Percentiles rank a stretch among this genome's conserved stretches.
Conservation (phyloP, 257 asterid genomes). For the Lycium ferocissimum region DNA sequence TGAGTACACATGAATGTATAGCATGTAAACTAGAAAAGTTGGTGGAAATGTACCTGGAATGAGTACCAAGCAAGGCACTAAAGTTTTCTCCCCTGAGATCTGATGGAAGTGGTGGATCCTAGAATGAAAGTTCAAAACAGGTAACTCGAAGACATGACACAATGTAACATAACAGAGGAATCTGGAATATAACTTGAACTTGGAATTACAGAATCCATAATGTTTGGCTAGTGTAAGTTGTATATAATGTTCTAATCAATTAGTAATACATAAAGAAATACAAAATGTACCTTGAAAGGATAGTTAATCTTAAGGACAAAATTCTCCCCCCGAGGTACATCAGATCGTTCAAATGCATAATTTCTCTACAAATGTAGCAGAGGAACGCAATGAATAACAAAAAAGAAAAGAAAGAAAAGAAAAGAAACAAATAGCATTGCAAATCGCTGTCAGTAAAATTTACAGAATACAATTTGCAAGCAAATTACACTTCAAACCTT, state of each 20-base stretch:
- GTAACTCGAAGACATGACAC: constrained; percentile 38
- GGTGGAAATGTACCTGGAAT: constrained; percentile 65
- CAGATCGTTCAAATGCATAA: constrained; percentile 94
- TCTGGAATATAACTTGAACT: neutral
- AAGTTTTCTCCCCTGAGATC: constrained; percentile 83
- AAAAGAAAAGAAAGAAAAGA: neutral
- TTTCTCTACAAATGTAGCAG: constrained; percentile 61
- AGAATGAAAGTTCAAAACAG: constrained; percentile 38
- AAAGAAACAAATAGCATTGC: constrained; percentile 24
- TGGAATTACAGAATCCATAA: constrained; percentile 14
- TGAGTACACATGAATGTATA: constrained; percentile 56
- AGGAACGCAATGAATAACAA: constrained; percentile 29
- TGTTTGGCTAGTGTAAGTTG: neutral
- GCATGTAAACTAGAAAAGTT: constrained; percentile 30
- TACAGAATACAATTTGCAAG: constrained; percentile 33
- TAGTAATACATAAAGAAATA: neutral
- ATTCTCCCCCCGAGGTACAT: constrained; percentile 85
- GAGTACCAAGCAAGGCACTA: constrained; percentile 91
- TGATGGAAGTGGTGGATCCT: constrained; percentile 91
- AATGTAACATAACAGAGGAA: constrained; percentile 26
- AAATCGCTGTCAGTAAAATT: constrained; percentile 23
- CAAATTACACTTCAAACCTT: constrained; percentile 62
- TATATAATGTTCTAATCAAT: neutral
- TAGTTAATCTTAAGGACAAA: constrained; percentile 83
- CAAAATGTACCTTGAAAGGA: constrained; percentile 72